Percentiles rank a stretch among this genome's conserved stretches.
These are phyloP conservation scores for Gnetum montanum DNA, from an alignment of 75 land plant species.

Conservation along the genomic window DNA sequence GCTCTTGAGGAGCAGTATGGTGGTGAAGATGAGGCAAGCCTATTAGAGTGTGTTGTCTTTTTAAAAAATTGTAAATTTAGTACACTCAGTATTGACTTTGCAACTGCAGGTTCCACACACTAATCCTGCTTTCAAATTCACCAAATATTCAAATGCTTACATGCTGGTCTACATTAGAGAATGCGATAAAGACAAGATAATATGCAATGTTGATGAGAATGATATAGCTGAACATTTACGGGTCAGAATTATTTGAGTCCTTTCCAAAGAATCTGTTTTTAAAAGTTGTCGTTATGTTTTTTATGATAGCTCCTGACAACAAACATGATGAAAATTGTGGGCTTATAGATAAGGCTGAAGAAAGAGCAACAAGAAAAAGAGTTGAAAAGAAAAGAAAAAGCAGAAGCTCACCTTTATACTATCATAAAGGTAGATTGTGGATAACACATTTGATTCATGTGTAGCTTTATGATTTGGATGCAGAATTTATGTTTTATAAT, in stretches of 20 bases:
- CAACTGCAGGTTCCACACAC: slow-evolving; percentile 52
- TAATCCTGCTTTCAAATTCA: slow-evolving; percentile 79
- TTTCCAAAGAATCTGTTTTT: background rate
- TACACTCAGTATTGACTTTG: background rate
- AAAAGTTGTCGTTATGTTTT: too few species aligned
- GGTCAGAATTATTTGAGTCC: slow-evolving; percentile 29
- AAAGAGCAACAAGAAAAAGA: slow-evolving; percentile 86
- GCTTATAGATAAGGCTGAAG: slow-evolving; percentile 58
- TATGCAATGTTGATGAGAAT: slow-evolving; percentile 78
- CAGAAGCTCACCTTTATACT: slow-evolving; percentile 76
- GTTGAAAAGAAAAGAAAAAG: slow-evolving; percentile 64
- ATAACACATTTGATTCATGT: background rate
- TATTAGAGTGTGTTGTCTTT: background rate
- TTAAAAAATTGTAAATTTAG: background rate
- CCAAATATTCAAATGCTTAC: slow-evolving; percentile 81
- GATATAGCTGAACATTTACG: slow-evolving; percentile 65
- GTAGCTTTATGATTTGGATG: too few species aligned
- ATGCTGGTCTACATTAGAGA: slow-evolving; percentile 89
- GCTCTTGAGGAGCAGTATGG: slow-evolving; percentile 86
- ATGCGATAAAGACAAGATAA: slow-evolving; percentile 75
- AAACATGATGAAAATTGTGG: too few species aligned
- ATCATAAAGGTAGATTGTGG: slow-evolving; percentile 50
- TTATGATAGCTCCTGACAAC: too few species aligned
- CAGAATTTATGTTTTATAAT: too few species aligned
- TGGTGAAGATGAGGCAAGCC: slow-evolving; percentile 74